phyloP scores from a whole-genome alignment of 2,329 filamentous ascomycete genomes.

The Paecilomyces dactylethromorphus region DNA sequence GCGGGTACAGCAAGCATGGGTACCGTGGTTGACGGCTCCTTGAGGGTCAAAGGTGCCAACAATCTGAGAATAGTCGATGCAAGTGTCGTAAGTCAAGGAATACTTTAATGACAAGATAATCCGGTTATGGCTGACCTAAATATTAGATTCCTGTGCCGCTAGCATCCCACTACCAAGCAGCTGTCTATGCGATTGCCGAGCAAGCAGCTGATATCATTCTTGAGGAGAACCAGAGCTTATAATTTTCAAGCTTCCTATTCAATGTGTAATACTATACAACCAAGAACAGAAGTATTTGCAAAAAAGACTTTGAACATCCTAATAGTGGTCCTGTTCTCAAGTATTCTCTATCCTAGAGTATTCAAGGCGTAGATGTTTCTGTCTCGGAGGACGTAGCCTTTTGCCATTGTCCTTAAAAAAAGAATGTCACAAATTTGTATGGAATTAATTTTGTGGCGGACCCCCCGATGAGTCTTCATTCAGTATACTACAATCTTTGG shows the following conservation, averaged over 20 bases:
- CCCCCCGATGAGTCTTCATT: too few relatives aligned
- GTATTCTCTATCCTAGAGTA: too few relatives aligned
- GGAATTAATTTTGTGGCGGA: too few relatives aligned
- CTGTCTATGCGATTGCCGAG: slow-evolving; percentile 12
- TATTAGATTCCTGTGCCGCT: slow-evolving; percentile 11
- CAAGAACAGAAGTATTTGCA: too few relatives aligned
- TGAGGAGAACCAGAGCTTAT: background rate
- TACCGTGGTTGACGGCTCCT: slow-evolving; percentile 8
- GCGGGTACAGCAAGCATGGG: slow-evolving; percentile 11
- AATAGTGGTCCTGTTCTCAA: too few relatives aligned
- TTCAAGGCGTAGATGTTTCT: too few relatives aligned
- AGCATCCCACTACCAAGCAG: slow-evolving; percentile 12
- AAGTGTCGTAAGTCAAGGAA: slow-evolving; percentile 8
- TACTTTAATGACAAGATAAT: background rate
- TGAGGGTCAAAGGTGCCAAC: slow-evolving; percentile 12
- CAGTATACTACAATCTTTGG: too few relatives aligned
- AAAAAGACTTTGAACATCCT: too few relatives aligned
- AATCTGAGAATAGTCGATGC: slow-evolving; percentile 18
- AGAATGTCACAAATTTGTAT: too few relatives aligned
- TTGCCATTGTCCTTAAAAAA: too few relatives aligned
- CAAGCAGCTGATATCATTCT: background rate
- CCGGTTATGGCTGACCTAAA: background rate
- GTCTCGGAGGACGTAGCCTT: too few relatives aligned
- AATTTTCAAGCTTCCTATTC: background rate
- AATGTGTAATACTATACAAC: background rate